Evolutionary conservation across 331 rosid species (phyloP).

Genomic region (Prunus yedoensis): DNA sequence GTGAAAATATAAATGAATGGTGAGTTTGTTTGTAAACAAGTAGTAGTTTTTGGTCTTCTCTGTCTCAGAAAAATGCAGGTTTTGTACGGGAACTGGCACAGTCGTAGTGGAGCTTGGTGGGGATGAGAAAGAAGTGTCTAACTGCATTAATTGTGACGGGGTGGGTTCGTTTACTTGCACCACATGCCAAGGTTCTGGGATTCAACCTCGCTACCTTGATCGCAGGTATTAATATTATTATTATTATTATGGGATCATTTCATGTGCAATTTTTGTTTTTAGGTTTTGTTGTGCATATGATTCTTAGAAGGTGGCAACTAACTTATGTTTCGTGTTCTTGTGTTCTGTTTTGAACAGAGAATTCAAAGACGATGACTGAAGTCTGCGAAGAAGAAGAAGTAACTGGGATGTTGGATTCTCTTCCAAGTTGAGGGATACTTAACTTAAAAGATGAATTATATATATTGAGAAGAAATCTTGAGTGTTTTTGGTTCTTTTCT

Average conservation of each 20-base stretch:
- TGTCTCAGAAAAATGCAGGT: constrained; percentile 85
- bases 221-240: constrained; percentile 56
- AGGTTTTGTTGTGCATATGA: too few relatives aligned
- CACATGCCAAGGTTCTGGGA: constrained; percentile 95
- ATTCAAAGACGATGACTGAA: constrained; percentile 93
- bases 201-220: constrained; percentile 98
- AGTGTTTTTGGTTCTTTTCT: neutral
- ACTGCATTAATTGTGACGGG: constrained; percentile 89
- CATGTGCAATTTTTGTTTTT: too few relatives aligned
- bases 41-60: neutral
- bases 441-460: neutral
- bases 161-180: constrained; percentile 89
- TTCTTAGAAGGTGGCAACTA: neutral
- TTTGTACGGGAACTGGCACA: constrained; percentile 71
- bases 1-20: too few relatives aligned
- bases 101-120: constrained; percentile 85
- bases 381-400: neutral
- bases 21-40: neutral
- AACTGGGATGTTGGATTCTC: neutral
- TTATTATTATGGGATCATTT: neutral
- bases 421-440: neutral
- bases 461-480: neutral
- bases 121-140: constrained; percentile 71
- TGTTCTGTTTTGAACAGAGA: constrained; percentile 61
- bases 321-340: neutral